Base-by-base conservation (phyloP, 2,329 filamentous ascomycete species). In the Aspergillus sp. region DNA sequence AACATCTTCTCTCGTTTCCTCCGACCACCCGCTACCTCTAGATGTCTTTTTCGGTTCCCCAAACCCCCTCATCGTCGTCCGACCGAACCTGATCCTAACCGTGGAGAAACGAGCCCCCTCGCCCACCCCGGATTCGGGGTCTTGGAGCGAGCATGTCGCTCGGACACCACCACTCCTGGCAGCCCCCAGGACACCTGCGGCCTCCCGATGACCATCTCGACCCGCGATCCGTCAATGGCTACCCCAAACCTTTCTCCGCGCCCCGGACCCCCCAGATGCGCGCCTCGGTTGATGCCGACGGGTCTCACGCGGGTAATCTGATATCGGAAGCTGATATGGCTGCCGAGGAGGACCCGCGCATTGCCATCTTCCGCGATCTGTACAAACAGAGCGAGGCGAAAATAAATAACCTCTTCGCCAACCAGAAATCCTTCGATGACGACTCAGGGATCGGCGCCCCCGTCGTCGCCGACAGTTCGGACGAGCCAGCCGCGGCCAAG, bases 361-460 rank as follows among this genome's bases (percentile, higher is more conserved):
- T 88, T 73, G 80, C 84, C 65, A 78, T 86, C 67, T 94, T 96
- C 73, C 83, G 84, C 69, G 84, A 90, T 52, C 77, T 92, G 50
- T 96, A 89, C 79, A 83, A 83, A 67, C 83, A 83, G 71, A 87
- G 84, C 63, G 90, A 96, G 73, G 81, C 84, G 62, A 87, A 85
- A 73, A 86, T 96, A 65, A 82, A 85, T 57, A 78, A 84, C 40
- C 77, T 96, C n/a, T 95, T 96, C 68, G 78, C 79, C 36, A 74
- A 74, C 40, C 72, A 70, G 46, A 66, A 70, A 47, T 53, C 60
- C 44, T 53, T 55, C 24, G 63, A 67, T 32, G 63, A 65, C 49
- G 56, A 62, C 14, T 38, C 16, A 14, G 35, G 14, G 26, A 63
- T 66, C 33, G 66, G 69, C 58, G 68, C 66, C 67, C 74, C 63